Conservation (phyloP, 2,329 filamentous ascomycete genomes). For the Aureobasidium vineae region DNA sequence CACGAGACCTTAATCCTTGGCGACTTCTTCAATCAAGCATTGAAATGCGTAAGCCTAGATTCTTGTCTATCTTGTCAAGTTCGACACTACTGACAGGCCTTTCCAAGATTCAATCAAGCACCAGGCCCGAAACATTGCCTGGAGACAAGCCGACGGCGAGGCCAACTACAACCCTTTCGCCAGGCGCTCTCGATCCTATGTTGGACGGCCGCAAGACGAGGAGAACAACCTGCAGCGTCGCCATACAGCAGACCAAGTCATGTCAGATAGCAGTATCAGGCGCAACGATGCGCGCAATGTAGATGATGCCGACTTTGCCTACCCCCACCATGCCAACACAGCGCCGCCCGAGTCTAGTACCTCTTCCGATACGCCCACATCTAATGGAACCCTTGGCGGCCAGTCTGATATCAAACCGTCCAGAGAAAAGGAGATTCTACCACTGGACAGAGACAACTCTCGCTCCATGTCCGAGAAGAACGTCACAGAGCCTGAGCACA, state of each 20-base stretch:
- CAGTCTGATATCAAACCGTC: background rate
- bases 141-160: slow-evolving; percentile 28
- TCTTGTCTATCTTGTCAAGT: slow-evolving; percentile 12
- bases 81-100: slow-evolving; percentile 23
- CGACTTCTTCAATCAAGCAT: slow-evolving; percentile 7
- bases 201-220: slow-evolving; percentile 20
- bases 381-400: slow-evolving; percentile 14
- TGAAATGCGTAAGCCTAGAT: slow-evolving; percentile 28
- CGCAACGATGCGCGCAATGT: slow-evolving; percentile 13
- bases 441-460: slow-evolving; percentile 11
- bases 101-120: slow-evolving; percentile 29
- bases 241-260: slow-evolving; percentile 26
- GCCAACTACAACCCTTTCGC: slow-evolving; percentile 30
- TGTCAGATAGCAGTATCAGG: slow-evolving; percentile 15
- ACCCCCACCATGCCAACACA: slow-evolving; percentile 28
- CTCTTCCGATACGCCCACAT: slow-evolving; percentile 12
- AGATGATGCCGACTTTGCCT: slow-evolving; percentile 26
- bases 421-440: slow-evolving; percentile 3
- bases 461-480: background rate
- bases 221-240: slow-evolving; percentile 23
- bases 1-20: slow-evolving; percentile 17
- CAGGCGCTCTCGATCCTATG: slow-evolving; percentile 19
- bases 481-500: slow-evolving; percentile 5
- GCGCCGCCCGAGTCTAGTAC: slow-evolving; percentile 15
- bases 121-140: slow-evolving; percentile 29